Evolutionary conservation across 176 grass and related monocot genomes (phyloP).

Genomic region (Poa annua): DNA sequence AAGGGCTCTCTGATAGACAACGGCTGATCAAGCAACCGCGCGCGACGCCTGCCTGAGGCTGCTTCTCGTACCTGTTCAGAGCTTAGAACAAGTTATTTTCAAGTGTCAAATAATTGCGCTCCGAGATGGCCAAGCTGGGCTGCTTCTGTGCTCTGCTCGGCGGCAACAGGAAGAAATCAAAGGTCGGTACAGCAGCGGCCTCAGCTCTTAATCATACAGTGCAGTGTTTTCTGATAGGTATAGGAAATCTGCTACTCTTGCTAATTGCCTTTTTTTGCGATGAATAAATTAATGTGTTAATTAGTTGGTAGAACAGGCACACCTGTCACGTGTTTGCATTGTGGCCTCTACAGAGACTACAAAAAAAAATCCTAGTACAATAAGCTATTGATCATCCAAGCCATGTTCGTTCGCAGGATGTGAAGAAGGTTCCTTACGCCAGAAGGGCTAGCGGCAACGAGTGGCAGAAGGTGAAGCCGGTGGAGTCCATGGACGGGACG

Average conservation of each 20-base stretch:
- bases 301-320: not conserved
- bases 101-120: no score
- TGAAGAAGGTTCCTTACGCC: conserved; percentile 32
- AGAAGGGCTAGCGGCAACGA: conserved; percentile 50
- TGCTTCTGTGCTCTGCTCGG: conserved; percentile 70
- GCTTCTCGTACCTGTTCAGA: not conserved
- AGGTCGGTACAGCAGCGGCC: conserved; percentile 41
- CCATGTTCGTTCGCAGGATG: conserved; percentile 43
- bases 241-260: not conserved
- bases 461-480: conserved; percentile 65
- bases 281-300: not conserved
- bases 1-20: conserved; percentile 68
- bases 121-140: conserved; percentile 69
- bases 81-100: not conserved
- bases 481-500: conserved; percentile 54
- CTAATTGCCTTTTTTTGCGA: no score
- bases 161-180: conserved; percentile 59
- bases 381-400: conserved; percentile 25
- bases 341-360: not conserved
- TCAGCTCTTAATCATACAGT: not conserved
- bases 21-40: conserved; percentile 33
- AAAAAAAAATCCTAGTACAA: no score
- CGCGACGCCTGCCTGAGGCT: not conserved
- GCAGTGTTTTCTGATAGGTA: not conserved
- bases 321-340: not conserved